These are phyloP conservation scores for Tillandsia leiboldiana DNA, from an alignment of 176 grass and related monocot species.

Conservation along the genomic window DNA sequence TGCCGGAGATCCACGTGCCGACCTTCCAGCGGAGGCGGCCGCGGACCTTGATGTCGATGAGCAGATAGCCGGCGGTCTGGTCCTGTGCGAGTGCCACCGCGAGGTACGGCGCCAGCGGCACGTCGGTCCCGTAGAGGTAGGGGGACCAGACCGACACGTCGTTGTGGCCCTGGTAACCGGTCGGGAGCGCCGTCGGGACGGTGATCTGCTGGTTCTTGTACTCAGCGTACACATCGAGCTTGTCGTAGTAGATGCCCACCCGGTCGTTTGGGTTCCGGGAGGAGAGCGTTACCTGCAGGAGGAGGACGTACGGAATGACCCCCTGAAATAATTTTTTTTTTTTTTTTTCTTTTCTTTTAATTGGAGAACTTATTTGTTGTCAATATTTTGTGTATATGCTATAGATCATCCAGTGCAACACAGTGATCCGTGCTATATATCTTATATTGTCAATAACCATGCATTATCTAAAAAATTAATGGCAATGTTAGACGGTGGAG, in stretches of 20 bases:
- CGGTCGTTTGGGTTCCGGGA: conserved; percentile 35
- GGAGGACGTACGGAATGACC: no score
- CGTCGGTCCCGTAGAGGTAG: conserved; percentile 33
- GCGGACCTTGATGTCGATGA: conserved; percentile 42
- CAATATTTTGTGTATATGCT: no score
- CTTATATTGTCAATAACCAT: no score
- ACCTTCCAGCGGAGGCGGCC: conserved; percentile 60
- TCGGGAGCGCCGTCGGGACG: conserved; percentile 46
- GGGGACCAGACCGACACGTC: conserved; percentile 58
- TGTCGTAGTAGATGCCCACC: conserved; percentile 70
- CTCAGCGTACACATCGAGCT: conserved; percentile 40
- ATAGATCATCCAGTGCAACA: no score
- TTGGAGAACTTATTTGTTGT: no score
- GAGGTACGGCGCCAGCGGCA: conserved; percentile 36
- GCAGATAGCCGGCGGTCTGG: conserved; percentile 51
- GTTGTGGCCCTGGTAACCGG: conserved; percentile 40
- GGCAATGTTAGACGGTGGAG: no score
- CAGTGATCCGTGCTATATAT: no score
- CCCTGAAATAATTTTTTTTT: no score
- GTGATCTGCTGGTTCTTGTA: conserved; percentile 60
- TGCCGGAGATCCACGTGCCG: conserved; percentile 53
- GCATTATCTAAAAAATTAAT: no score
- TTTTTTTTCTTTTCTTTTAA: no score
- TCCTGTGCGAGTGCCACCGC: conserved; percentile 32
- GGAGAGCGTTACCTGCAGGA: conserved; percentile 37